Evolutionary conservation across 2,329 filamentous ascomycete species (phyloP), one percentile per base, ranked within the genome.

Genomic region (Arachnomyces sp.): DNA sequence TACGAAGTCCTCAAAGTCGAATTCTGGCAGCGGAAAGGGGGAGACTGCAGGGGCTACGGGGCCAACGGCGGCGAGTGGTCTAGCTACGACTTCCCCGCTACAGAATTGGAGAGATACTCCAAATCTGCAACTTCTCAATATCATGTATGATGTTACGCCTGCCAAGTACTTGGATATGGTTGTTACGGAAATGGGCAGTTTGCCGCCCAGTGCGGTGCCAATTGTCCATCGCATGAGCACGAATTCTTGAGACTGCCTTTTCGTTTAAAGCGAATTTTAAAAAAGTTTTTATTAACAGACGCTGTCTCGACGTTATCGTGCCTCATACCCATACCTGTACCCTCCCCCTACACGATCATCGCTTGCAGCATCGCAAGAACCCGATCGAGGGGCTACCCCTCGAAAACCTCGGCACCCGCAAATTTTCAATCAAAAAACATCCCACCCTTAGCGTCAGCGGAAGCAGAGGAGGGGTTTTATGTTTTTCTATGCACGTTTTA

Each of bases 111-210:
- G 64, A 39, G 73, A 79, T n/a, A 69, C 74, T 32, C 67, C 69
- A 18, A 74, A 74, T 42, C 58, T 83, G 43, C 77, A 81, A 55
- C 66, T 82, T 30, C 64, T 81, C 46, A 84, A 84, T 56, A 73
- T 95, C 44, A 78, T 96, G 64, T 95, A 94, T 57, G 92, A 98
- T 60, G 85, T 90, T 35, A 98, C 92, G 1, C 84, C 82, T 11
- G 84, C 86, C 3, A 82, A 86, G 53, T 89, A 87, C 55, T 81
- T 96, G 49, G 82, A 85, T 30, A 84, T 89, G 63, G 82, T 98
- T 31, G 79, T 96, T 36, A 95, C 88, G 2, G 92, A 98, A 66
- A 81, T 90, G 58, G 92, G 90, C 31, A 85, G 79, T 54, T 75
- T 93, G 47, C 85, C 88, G 37, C 84, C 88, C 1, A 89, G 83